Evolutionary conservation across 2,329 filamentous ascomycete genomes (phyloP).

Genomic region (Fusarium newnesense): DNA sequence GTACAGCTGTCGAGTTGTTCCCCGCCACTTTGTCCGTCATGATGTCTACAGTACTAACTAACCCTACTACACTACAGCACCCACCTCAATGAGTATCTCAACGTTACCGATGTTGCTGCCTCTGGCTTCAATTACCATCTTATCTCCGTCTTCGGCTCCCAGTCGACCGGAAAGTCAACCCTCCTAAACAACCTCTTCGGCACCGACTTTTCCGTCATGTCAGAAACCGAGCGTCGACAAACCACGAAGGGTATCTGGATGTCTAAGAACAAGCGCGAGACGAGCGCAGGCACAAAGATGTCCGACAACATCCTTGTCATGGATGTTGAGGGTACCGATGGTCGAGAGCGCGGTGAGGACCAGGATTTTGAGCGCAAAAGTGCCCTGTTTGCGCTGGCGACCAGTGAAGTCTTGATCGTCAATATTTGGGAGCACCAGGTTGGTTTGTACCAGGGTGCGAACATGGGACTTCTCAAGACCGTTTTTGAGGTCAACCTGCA

Average conservation of each 20-base stretch:
- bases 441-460: slow-evolving; percentile 95
- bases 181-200: slow-evolving; percentile 95
- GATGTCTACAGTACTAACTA: slow-evolving; percentile 25
- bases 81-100: slow-evolving; percentile 84
- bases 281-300: slow-evolving; percentile 70
- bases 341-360: slow-evolving; percentile 94
- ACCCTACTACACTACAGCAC: slow-evolving; percentile 60
- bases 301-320: slow-evolving; percentile 98
- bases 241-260: slow-evolving; percentile 99
- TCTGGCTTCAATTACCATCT: slow-evolving; percentile 99
- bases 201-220: slow-evolving; percentile 97
- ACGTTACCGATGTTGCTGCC: slow-evolving; percentile 80
- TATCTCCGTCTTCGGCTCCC: slow-evolving; percentile 98
- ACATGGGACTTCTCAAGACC: slow-evolving; percentile 98
- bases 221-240: slow-evolving; percentile 90
- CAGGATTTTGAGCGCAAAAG: slow-evolving; percentile 99
- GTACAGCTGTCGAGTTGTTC: slow-evolving; percentile 46
- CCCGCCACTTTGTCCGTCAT: slow-evolving; percentile 14
- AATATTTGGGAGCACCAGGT: slow-evolving; percentile 99
- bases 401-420: slow-evolving; percentile 96
- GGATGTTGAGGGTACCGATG: slow-evolving; percentile 98
- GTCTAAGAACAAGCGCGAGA: slow-evolving; percentile 88
- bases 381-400: slow-evolving; percentile 94
- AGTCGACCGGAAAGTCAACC: slow-evolving; percentile 98
- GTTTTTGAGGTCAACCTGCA: slow-evolving; percentile 99